These are phyloP conservation scores for Kazachstania psychrophila DNA, from an alignment of 805 yeast species.

Conservation along the genomic window DNA sequence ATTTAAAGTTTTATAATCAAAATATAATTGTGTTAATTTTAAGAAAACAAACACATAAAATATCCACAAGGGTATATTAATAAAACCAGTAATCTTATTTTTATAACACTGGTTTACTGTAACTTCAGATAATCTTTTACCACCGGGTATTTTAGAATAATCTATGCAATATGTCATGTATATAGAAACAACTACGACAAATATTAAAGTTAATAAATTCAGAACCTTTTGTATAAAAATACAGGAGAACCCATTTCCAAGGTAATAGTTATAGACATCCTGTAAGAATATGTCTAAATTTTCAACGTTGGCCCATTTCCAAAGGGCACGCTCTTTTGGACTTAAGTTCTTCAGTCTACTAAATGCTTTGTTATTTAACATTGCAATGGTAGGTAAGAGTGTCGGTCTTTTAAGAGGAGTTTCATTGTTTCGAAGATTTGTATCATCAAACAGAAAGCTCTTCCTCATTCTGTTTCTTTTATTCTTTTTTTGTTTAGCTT, in stretches of 20 bases:
- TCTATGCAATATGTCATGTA: slow-evolving; percentile 79
- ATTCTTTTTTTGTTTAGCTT: background rate
- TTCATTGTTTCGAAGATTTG: background rate
- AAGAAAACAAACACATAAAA: slow-evolving; percentile 46
- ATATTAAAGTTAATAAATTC: slow-evolving; percentile 66
- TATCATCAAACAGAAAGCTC: slow-evolving; percentile 7
- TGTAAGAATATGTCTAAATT: slow-evolving; percentile 80
- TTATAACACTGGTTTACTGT: slow-evolving; percentile 32
- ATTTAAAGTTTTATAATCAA: slow-evolving; percentile 55
- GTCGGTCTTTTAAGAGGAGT: slow-evolving; percentile 17
- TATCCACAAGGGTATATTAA: slow-evolving; percentile 55
- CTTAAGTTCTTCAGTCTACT: slow-evolving; percentile 37
- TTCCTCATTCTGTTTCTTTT: slow-evolving; percentile 2
- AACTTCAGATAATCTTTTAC: slow-evolving; percentile 30
- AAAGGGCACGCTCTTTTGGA: slow-evolving; percentile 69
- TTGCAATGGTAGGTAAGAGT: slow-evolving; percentile 17
- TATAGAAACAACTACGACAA: slow-evolving; percentile 70
- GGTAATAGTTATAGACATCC: slow-evolving; percentile 74
- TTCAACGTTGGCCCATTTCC: slow-evolving; percentile 95
- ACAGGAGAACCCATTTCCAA: slow-evolving; percentile 77
- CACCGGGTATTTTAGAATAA: slow-evolving; percentile 36
- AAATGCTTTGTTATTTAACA: slow-evolving; percentile 21
- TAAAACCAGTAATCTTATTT: slow-evolving; percentile 37
- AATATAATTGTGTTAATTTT: slow-evolving; percentile 45
- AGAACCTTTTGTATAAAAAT: slow-evolving; percentile 57